Base-by-base conservation (phyloP, 768 basidiomycete species). In the Boletales sp. region DNA sequence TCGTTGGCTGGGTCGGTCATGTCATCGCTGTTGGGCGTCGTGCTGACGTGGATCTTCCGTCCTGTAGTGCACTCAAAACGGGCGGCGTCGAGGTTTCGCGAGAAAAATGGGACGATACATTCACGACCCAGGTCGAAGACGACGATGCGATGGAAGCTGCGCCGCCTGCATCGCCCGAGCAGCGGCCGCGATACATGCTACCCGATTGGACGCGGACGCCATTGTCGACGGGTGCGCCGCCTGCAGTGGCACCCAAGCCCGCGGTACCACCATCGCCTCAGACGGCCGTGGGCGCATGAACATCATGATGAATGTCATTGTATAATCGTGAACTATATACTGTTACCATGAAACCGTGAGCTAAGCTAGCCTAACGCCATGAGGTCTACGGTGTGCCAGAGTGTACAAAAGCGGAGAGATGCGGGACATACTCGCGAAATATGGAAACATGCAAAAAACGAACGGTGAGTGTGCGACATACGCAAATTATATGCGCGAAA, bases 71-170 rank as follows among this genome's bases (percentile, higher is more conserved):
- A 8, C 73, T 96, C 42, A 95, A 96, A 68, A 91, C 87, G 0
- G 89, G 90, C 4, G 92, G 90, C 0, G 78, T 76, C 3, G 94
- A 95, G 62, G 78, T 96, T 8, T 63, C 83, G 43, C 75, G 92
- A 36, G 94, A 95, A 63, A 81, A 80, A 51, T 96, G 90, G 87
- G 93, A 96, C 57, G 86, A 89, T 61, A 78, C 75, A 18, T 80
- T 79, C 31, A 37, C 53, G 50, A 50, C 65, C 34, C 63, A 68
- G 11, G 71, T 70, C 17, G 75, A 72, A 18, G 76, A 74, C 42
- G 78, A 78, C 10, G 72, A 77, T 53, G 59, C 53, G 40, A 61
- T 66, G 33, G 51, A 53, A 4, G 34, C 45, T 11, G 37, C n/a
- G 8, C n/a, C 55, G 0, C 54, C 59, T 25, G 36, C 48, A 28